A percentile compares a stretch with the other conserved stretches of the same genome.
phyloP scores from a whole-genome alignment of 768 basidiomycete genomes.

The Lactifluus hygrophoroides region DNA sequence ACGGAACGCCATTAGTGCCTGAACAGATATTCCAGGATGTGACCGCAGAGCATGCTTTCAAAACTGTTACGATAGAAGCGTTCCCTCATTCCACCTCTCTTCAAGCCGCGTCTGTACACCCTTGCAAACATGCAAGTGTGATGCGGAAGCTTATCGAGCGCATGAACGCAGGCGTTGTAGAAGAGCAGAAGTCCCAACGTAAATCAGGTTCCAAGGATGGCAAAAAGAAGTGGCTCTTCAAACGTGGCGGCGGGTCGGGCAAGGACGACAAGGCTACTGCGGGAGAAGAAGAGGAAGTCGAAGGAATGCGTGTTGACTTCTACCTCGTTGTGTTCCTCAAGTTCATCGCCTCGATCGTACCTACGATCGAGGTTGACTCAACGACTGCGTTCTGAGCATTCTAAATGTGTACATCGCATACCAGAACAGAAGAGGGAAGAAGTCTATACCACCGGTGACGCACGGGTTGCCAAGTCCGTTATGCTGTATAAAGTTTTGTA shows the following conservation, averaged over 20 bases:
- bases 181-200: slow-evolving; percentile 67
- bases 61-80: slow-evolving; percentile 96
- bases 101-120: slow-evolving; percentile 90
- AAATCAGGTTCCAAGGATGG: slow-evolving; percentile 41
- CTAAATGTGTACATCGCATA: neutral
- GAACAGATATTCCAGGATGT: slow-evolving; percentile 95
- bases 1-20: slow-evolving; percentile 80
- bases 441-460: slow-evolving; percentile 13
- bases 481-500: slow-evolving; percentile 15
- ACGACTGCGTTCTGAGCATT: slow-evolving; percentile 45
- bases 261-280: slow-evolving; percentile 41
- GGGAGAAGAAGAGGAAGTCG: slow-evolving; percentile 60
- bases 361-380: slow-evolving; percentile 97
- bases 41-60: slow-evolving; percentile 93
- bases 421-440: slow-evolving; percentile 4
- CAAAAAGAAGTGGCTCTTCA: slow-evolving; percentile 75
- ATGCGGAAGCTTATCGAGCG: slow-evolving; percentile 99
- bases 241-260: slow-evolving; percentile 51
- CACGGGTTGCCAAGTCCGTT: neutral
- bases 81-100: slow-evolving; percentile 90
- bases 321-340: slow-evolving; percentile 98
- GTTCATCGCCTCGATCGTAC: slow-evolving; percentile 96
- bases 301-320: slow-evolving; percentile 95
- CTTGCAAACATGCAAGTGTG: slow-evolving; percentile 96
- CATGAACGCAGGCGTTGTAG: slow-evolving; percentile 86